These are phyloP conservation scores for Phellinidium pouzarii DNA, from an alignment of 1,284 basidiomycete species.

Conservation along the genomic window DNA sequence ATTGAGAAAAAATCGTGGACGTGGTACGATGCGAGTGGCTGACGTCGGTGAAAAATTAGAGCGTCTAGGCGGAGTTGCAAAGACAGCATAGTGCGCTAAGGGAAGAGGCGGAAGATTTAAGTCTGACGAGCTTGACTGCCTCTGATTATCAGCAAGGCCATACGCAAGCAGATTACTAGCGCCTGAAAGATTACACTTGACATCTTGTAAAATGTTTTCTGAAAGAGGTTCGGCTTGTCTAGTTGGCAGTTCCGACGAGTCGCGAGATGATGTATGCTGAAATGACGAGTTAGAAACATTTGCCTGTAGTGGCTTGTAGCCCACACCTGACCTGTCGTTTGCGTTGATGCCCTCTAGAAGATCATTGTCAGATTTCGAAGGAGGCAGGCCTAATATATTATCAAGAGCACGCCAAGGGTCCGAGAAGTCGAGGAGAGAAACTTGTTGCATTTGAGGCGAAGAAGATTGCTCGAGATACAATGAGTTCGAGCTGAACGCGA, in stretches of 20 bases:
- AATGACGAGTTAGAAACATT: not conserved
- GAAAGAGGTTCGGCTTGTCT: not conserved
- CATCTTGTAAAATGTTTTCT: not conserved
- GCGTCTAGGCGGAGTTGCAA: not conserved
- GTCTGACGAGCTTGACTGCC: not conserved
- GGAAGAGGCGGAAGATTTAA: not conserved
- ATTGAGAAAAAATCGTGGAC: not conserved
- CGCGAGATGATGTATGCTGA: not conserved
- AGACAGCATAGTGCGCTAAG: not conserved
- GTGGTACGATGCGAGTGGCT: not conserved
- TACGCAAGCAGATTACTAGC: too few relatives aligned
- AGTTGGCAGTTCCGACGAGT: not conserved
- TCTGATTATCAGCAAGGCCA: not conserved
- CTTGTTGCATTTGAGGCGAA: not conserved
- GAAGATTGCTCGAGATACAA: not conserved
- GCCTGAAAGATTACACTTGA: not conserved
- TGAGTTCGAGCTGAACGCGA: too few relatives aligned
- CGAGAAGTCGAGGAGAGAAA: slow-evolving; percentile 11
- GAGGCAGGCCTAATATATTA: slow-evolving; percentile 18
- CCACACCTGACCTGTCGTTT: slow-evolving; percentile 14
- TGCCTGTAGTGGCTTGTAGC: not conserved
- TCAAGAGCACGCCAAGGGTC: slow-evolving; percentile 22
- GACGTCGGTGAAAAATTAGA: not conserved
- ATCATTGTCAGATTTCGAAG: slow-evolving; percentile 4
- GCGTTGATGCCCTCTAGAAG: not conserved